Evolutionary conservation across 192 early-diverging fungal species (phyloP).

Genomic region (Anaeromyces robustus): DNA sequence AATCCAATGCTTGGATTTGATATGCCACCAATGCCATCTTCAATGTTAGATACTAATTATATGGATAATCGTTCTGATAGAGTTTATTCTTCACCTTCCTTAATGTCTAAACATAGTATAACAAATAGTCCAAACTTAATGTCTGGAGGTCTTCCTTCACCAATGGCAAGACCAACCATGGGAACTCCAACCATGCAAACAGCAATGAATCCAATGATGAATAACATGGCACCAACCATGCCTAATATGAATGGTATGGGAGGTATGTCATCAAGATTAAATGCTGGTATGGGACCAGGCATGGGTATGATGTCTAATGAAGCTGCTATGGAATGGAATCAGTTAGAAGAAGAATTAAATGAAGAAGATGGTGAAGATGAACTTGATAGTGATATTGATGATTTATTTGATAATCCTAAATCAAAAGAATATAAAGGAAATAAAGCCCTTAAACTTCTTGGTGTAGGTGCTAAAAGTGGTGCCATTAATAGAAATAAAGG

Average conservation of each 20-base stretch:
- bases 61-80: not conserved
- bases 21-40: not conserved
- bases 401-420: not conserved
- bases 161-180: not conserved
- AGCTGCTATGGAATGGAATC: not conserved
- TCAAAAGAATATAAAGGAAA: not conserved
- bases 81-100: not conserved
- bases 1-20: not conserved
- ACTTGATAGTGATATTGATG: not conserved
- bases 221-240: no score
- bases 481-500: not conserved
- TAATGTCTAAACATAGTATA: not conserved
- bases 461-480: not conserved
- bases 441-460: not conserved
- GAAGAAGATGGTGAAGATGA: not conserved
- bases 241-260: no score
- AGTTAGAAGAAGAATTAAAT: not conserved
- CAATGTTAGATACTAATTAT: no score
- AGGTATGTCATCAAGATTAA: no score
- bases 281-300: not conserved
- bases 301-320: not conserved
- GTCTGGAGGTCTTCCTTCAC: not conserved
- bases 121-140: not conserved
- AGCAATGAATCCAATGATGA: no score
- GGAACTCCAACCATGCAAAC: no score